phyloP scores from a whole-genome alignment of 2,329 filamentous ascomycete species.

The Nigrospora osmanthi region DNA sequence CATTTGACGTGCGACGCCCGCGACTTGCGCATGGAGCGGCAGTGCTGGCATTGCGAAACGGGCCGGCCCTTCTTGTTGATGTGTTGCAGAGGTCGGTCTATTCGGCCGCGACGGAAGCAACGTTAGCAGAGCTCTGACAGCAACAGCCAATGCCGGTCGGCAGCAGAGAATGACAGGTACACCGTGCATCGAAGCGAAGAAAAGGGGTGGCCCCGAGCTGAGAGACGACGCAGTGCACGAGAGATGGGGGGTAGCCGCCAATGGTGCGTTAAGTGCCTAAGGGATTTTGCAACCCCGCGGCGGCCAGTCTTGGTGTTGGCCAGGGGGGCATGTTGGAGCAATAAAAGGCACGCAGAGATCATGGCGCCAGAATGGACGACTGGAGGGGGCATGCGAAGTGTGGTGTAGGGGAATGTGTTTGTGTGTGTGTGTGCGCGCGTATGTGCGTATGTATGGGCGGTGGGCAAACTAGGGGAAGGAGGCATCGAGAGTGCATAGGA shows the following conservation, averaged over 20 bases:
- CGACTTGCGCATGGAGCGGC: slow-evolving; percentile 91
- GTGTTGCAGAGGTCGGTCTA: slow-evolving; percentile 85
- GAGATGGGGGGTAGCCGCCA: too few relatives aligned
- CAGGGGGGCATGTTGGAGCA: too few relatives aligned
- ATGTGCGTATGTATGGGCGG: not conserved
- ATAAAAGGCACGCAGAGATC: too few relatives aligned
- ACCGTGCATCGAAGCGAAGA: not conserved
- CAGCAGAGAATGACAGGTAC: not conserved
- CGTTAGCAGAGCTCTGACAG: slow-evolving; percentile 4
- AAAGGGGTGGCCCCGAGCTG: not conserved
- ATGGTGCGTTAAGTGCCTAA: too few relatives aligned
- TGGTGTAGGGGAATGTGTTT: not conserved
- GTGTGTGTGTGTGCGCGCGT: not conserved
- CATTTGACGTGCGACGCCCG: slow-evolving; percentile 92
- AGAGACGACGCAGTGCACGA: too few relatives aligned
- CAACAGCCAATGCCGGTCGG: slow-evolving; percentile 2
- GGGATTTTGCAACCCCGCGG: too few relatives aligned
- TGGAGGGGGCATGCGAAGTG: not conserved
- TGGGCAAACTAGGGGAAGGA: slow-evolving; percentile 2
- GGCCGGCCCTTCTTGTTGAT: slow-evolving; percentile 98
- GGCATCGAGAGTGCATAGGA: slow-evolving; percentile 3
- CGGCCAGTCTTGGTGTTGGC: too few relatives aligned
- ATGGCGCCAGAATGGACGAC: not conserved
- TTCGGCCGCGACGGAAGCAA: slow-evolving; percentile 6
- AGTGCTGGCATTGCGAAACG: slow-evolving; percentile 96